Evolutionary conservation across 371 early-diverging fungal species (phyloP).

Genomic region (Blakeslea trispora): DNA sequence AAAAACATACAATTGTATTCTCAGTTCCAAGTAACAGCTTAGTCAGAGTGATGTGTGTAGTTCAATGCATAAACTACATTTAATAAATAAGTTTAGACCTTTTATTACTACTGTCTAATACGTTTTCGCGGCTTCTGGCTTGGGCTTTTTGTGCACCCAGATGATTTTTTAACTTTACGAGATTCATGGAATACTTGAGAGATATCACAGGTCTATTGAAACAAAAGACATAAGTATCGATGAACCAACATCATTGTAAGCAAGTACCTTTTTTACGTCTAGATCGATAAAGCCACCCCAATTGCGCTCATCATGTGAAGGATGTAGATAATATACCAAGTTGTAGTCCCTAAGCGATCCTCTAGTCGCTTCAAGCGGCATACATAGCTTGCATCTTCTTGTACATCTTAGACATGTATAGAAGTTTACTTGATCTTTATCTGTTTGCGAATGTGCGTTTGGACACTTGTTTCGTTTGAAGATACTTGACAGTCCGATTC

Average conservation of each 20-base stretch:
- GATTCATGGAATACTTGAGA: not conserved
- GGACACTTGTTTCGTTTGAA: conserved; percentile 13
- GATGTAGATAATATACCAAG: conserved; percentile 22
- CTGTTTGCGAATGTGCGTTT: not conserved
- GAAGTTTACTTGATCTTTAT: conserved; percentile 6
- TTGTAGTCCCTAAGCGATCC: not conserved
- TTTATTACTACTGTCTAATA: too few species aligned
- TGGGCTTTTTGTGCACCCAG: too few species aligned
- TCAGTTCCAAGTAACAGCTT: too few species aligned
- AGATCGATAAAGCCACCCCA: conserved; percentile 27
- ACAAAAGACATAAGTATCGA: not conserved
- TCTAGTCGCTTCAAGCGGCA: not conserved
- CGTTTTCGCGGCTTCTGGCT: too few species aligned
- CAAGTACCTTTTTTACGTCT: conserved; percentile 15
- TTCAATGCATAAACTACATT: too few species aligned
- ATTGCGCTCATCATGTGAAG: conserved; percentile 20
- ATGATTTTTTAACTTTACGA: too few species aligned
- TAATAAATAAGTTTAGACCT: too few species aligned
- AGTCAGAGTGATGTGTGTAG: too few species aligned
- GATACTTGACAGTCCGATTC: conserved; percentile 14
- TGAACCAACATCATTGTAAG: not conserved
- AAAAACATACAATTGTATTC: too few species aligned
- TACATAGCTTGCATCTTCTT: conserved; percentile 6
- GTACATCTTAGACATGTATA: conserved; percentile 25
- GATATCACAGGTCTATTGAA: not conserved